Conservation (phyloP, 352 stramenopile species). For the Phytophthora litchii region DNA sequence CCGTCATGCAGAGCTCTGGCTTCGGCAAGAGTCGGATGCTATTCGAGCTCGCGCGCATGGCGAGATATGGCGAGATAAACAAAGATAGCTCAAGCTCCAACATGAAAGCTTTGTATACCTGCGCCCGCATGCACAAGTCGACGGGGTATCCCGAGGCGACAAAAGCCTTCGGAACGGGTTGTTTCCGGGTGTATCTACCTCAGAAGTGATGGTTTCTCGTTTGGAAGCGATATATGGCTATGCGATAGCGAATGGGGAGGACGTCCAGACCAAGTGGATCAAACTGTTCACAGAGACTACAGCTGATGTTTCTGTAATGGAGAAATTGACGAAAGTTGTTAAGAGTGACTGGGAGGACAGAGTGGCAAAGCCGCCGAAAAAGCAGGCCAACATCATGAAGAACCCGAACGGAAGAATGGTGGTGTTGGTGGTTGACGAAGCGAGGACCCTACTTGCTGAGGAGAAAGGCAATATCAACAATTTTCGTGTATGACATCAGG, state of each 20-base stretch:
- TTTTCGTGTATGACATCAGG: too few species aligned
- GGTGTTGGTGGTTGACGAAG: constrained; percentile 17
- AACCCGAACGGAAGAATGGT: constrained; percentile 5
- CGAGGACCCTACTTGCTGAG: neutral
- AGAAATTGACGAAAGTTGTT: too few species aligned
- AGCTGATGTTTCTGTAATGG: neutral
- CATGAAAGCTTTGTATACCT: constrained; percentile 23
- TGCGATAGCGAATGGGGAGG: constrained; percentile 1
- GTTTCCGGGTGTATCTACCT: neutral
- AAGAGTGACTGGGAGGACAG: too few species aligned
- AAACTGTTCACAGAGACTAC: constrained; percentile 1
- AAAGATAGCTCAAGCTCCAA: too few species aligned
- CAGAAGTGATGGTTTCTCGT: neutral
- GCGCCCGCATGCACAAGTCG: constrained; percentile 5
- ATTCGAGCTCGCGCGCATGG: constrained; percentile 11
- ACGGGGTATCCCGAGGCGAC: constrained; percentile 14
- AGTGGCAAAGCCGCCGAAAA: neutral
- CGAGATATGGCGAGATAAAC: too few species aligned
- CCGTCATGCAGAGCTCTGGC: constrained; percentile 18
- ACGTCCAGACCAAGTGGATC: constrained; percentile 4
- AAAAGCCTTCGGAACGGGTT: constrained; percentile 6
- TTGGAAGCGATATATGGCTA: constrained; percentile 3
- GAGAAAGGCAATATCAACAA: too few species aligned
- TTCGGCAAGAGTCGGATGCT: constrained; percentile 21
- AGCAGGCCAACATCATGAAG: too few species aligned